Conservation (phyloP, 768 basidiomycete species). For the Termitomyces sp. region DNA sequence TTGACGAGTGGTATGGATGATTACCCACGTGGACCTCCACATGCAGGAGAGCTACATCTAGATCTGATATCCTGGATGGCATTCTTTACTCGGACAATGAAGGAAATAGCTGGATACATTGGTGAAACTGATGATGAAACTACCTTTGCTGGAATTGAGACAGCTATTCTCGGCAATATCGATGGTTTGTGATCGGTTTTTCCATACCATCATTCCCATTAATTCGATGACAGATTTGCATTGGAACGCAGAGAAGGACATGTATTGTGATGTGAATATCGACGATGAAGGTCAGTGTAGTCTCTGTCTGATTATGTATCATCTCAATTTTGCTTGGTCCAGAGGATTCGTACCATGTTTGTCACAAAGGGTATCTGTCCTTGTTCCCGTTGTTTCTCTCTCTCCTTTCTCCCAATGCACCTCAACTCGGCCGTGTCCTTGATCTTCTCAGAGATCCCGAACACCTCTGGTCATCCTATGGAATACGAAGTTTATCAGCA, state of each 20-base stretch:
- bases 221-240: constrained; percentile 62
- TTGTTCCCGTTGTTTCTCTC: constrained; percentile 90
- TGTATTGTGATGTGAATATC: constrained; percentile 91
- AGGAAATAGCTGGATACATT: constrained; percentile 79
- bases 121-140: constrained; percentile 79
- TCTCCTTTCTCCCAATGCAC: constrained; percentile 71
- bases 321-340: constrained; percentile 6
- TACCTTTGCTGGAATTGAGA: constrained; percentile 75
- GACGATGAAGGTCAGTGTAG: constrained; percentile 68
- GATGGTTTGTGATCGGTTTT: constrained; percentile 49
- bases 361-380: constrained; percentile 90
- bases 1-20: constrained; percentile 96
- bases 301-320: background rate
- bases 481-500: constrained; percentile 83
- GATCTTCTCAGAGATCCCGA: constrained; percentile 75
- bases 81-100: constrained; percentile 93
- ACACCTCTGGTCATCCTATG: constrained; percentile 90
- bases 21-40: constrained; percentile 87
- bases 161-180: constrained; percentile 78
- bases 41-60: constrained; percentile 87
- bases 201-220: background rate
- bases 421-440: constrained; percentile 76
- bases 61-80: constrained; percentile 97
- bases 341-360: constrained; percentile 93
- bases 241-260: constrained; percentile 83